Percentiles rank a stretch among this genome's conserved stretches.
phyloP scores from a whole-genome alignment of 768 basidiomycete genomes.

The Polyporus arcularius region DNA sequence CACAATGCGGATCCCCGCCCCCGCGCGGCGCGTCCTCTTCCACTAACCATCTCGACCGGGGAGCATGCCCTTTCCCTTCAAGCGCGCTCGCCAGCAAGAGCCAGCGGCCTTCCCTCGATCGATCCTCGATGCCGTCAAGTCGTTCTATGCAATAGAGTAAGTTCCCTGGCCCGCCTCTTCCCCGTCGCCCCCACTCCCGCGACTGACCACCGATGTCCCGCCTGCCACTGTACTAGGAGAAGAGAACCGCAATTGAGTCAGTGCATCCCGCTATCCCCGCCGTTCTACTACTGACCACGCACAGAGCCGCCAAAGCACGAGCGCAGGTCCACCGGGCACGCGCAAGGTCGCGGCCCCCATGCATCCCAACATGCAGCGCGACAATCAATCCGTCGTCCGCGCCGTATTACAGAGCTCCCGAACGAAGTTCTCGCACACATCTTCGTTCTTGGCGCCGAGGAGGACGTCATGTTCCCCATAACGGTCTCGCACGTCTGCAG shows the following conservation, averaged over 20 bases:
- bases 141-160: slow-evolving; percentile 23
- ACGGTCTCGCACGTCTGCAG: slow-evolving; percentile 70
- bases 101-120: slow-evolving; percentile 48
- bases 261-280: not conserved
- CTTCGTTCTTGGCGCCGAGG: slow-evolving; percentile 60
- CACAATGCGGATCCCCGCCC: slow-evolving; percentile 18
- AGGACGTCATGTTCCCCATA: slow-evolving; percentile 58
- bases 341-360: not conserved
- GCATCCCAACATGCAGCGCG: slow-evolving; percentile 6
- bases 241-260: slow-evolving; percentile 22
- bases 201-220: slow-evolving; percentile 6
- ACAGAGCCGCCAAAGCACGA: slow-evolving; percentile 15
- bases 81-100: slow-evolving; percentile 48
- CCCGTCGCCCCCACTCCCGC: not conserved
- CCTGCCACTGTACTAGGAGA: slow-evolving; percentile 5
- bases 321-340: slow-evolving; percentile 10
- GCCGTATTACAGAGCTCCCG: slow-evolving; percentile 61
- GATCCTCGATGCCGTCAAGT: slow-evolving; percentile 40
- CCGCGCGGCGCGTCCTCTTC: slow-evolving; percentile 15
- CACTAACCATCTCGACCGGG: slow-evolving; percentile 12
- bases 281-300: not conserved
- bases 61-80: slow-evolving; percentile 44
- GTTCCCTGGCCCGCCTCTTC: slow-evolving; percentile 1
- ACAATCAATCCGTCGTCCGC: slow-evolving; percentile 25
- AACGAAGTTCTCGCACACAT: slow-evolving; percentile 64